Evolutionary conservation across 2,329 filamentous ascomycete species (phyloP).

Genomic region (Cladosporium colombiae): DNA sequence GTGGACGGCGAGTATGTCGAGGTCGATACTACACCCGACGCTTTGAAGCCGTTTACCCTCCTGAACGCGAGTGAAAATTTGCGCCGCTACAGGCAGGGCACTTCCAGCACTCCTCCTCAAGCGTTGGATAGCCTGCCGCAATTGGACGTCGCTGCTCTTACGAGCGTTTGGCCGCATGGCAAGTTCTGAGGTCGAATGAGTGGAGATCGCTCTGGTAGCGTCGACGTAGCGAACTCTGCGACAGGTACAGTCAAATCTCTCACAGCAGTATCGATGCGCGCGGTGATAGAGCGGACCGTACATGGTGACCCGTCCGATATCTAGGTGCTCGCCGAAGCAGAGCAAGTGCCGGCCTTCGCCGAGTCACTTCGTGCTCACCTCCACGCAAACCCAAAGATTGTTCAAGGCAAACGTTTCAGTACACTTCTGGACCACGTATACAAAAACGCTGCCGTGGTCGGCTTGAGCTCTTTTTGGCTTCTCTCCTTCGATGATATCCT

Average conservation of each 20-base stretch:
- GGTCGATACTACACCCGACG: background rate
- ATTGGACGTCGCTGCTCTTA: background rate
- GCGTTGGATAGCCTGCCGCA: background rate
- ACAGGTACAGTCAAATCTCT: background rate
- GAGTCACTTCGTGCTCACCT: background rate
- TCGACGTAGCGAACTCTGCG: background rate
- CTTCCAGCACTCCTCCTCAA: background rate
- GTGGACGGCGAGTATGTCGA: background rate
- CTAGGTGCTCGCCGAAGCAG: background rate
- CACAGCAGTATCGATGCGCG: background rate
- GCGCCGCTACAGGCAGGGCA: background rate
- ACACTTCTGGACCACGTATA: background rate
- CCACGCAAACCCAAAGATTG: background rate
- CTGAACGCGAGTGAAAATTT: constrained; percentile 1
- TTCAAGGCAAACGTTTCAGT: background rate
- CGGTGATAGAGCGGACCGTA: background rate
- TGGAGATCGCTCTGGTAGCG: background rate
- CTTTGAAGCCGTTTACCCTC: background rate
- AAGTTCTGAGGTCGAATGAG: background rate
- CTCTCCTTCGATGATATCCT: background rate
- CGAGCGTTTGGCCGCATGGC: background rate
- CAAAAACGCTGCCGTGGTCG: background rate
- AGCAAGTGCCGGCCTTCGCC: background rate
- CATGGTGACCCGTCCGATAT: background rate
- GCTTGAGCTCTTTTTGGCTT: background rate